Percentiles rank a stretch among this genome's conserved stretches.
Evolutionary conservation across 2,329 filamentous ascomycete species (phyloP).

Genomic region (Monilinia vaccinii-corymbosi): DNA sequence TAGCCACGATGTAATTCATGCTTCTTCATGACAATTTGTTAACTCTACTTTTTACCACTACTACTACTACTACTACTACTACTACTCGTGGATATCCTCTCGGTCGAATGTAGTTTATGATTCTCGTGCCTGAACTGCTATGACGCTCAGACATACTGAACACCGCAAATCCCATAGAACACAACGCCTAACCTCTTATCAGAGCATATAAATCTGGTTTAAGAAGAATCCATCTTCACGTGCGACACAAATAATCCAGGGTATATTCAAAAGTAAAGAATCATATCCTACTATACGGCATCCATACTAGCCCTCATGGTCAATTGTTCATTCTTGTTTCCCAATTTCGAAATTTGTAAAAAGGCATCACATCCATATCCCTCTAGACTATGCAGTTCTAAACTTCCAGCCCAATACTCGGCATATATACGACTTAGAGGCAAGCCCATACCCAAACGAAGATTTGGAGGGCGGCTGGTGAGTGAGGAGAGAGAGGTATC

Average conservation of each 20-base stretch:
- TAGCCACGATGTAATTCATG: conserved; percentile 31
- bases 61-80: background rate
- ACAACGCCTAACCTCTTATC: background rate
- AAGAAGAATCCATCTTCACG: background rate
- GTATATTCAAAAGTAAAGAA: background rate
- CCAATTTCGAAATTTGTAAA: conserved; percentile 88
- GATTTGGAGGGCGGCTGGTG: conserved; percentile 72
- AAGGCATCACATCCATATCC: conserved; percentile 96
- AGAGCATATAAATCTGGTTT: background rate
- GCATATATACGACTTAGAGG: conserved; percentile 92
- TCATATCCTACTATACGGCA: conserved; percentile 39
- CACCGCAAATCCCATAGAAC: background rate
- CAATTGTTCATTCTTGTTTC: conserved; percentile 96
- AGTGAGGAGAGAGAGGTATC: conserved; percentile 63
- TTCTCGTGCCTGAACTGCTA: background rate
- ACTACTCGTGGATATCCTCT: background rate
- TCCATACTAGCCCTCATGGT: conserved; percentile 70
- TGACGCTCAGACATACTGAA: background rate
- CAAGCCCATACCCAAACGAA: conserved; percentile 84
- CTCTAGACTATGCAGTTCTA: conserved; percentile 86
- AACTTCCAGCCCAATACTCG: conserved; percentile 92
- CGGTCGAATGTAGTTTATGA: background rate
- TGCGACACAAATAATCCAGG: background rate
- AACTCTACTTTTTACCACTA: background rate
- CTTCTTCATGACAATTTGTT: conserved; percentile 17